A percentile compares a stretch with the other conserved stretches of the same genome.
These are phyloP conservation scores for Yamadazyma sp. DNA, from an alignment of 1,139 yeast species.

Conservation along the genomic window DNA sequence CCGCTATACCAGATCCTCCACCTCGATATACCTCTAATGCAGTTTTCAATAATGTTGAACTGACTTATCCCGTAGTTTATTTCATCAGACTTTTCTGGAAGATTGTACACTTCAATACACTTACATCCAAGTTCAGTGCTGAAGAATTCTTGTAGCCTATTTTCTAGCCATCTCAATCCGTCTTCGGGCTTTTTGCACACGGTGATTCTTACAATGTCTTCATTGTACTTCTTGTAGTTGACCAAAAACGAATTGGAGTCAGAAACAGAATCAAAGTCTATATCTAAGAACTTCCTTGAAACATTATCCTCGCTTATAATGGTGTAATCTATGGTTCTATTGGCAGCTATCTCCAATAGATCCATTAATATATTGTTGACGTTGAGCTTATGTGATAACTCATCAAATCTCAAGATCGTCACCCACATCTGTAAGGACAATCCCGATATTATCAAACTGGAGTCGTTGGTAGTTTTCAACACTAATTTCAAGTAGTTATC, in stretches of 20 bases:
- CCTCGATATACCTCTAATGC: constrained; percentile 89
- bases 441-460: constrained; percentile 88
- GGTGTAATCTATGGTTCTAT: constrained; percentile 73
- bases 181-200: constrained; percentile 85
- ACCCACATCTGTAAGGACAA: constrained; percentile 95
- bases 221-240: constrained; percentile 80
- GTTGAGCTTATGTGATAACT: constrained; percentile 53
- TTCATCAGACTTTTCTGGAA: constrained; percentile 67
- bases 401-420: constrained; percentile 79
- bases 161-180: constrained; percentile 80
- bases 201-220: constrained; percentile 85
- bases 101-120: constrained; percentile 55
- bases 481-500: constrained; percentile 70
- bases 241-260: constrained; percentile 77
- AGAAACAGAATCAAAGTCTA: constrained; percentile 86
- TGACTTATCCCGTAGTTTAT: constrained; percentile 79
- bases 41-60: constrained; percentile 82
- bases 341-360: constrained; percentile 73
- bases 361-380: constrained; percentile 58
- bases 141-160: constrained; percentile 70
- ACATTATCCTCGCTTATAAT: constrained; percentile 64
- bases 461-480: constrained; percentile 76
- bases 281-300: constrained; percentile 64
- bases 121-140: constrained; percentile 69
- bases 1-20: constrained; percentile 91